Percentiles rank a stretch among this genome's conserved stretches.
Conservation (phyloP, 768 basidiomycete species). For the Collybia sp. region DNA sequence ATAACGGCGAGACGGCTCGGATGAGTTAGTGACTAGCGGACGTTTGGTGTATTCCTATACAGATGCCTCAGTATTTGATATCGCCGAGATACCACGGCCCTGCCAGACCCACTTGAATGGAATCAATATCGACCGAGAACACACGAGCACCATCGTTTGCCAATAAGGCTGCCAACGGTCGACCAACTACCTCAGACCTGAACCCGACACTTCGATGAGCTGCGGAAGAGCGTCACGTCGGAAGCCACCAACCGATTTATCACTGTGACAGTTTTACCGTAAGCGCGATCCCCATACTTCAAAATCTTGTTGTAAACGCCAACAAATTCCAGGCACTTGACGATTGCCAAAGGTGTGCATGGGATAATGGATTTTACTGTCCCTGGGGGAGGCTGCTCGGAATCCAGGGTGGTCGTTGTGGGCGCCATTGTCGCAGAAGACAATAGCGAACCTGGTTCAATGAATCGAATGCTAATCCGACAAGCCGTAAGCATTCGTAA, state of each 20-base stretch:
- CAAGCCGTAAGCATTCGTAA: slow-evolving; percentile 2
- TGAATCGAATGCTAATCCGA: slow-evolving; percentile 79
- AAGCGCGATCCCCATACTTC: slow-evolving; percentile 91
- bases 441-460: slow-evolving; percentile 70
- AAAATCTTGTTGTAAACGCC: slow-evolving; percentile 93
- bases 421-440: slow-evolving; percentile 39
- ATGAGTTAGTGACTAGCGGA: slow-evolving; percentile 42
- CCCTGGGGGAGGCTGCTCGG: slow-evolving; percentile 72
- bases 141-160: slow-evolving; percentile 97
- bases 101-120: slow-evolving; percentile 59
- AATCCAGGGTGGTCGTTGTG: slow-evolving; percentile 26
- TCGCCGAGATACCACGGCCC: neutral
- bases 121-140: slow-evolving; percentile 93
- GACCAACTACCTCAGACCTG: slow-evolving; percentile 95
- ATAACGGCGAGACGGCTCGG: slow-evolving; percentile 46
- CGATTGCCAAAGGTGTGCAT: slow-evolving; percentile 94
- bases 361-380: slow-evolving; percentile 96
- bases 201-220: slow-evolving; percentile 4
- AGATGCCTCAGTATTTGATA: neutral
- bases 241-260: slow-evolving; percentile 73
- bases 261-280: slow-evolving; percentile 88
- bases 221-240: neutral
- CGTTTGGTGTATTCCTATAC: slow-evolving; percentile 88
- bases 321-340: slow-evolving; percentile 88
- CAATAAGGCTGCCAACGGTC: slow-evolving; percentile 92